Evolutionary conservation across 2,329 filamentous ascomycete species (phyloP).

Genomic region (Cladophialophora bantiana): DNA sequence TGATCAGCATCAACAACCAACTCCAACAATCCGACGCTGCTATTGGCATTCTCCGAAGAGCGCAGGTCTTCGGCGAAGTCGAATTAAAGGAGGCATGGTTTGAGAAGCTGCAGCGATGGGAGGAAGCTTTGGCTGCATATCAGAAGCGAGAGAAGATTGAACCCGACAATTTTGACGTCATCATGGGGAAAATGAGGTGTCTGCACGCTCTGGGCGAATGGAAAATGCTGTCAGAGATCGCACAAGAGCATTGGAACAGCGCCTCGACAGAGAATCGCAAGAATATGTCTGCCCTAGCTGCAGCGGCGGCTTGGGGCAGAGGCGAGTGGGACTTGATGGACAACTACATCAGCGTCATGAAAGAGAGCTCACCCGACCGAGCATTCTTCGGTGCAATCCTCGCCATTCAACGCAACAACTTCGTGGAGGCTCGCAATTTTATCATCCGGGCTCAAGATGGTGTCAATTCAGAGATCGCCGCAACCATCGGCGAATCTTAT

Average conservation of each 20-base stretch:
- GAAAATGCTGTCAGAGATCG: constrained; percentile 88
- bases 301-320: constrained; percentile 94
- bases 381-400: constrained; percentile 98
- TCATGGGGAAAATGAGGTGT: constrained; percentile 99
- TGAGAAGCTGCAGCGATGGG: constrained; percentile 97
- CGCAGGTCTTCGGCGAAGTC: constrained; percentile 94
- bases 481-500: constrained; percentile 96
- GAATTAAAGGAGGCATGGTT: constrained; percentile 98
- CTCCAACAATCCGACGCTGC: constrained; percentile 98
- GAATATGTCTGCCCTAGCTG: constrained; percentile 89
- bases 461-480: constrained; percentile 92
- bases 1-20: constrained; percentile 99
- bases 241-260: constrained; percentile 92
- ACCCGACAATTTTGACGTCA: constrained; percentile 84
- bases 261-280: constrained; percentile 86
- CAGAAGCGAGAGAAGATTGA: constrained; percentile 81
- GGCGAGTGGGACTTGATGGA: constrained; percentile 99
- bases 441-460: constrained; percentile 93
- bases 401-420: constrained; percentile 93
- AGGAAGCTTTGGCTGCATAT: constrained; percentile 92
- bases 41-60: constrained; percentile 95
- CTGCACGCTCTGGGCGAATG: constrained; percentile 96
- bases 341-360: constrained; percentile 93
- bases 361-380: constrained; percentile 87
- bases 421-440: constrained; percentile 84